Conservation (phyloP, 75 land plant genomes). For the Gnetum montanum region DNA sequence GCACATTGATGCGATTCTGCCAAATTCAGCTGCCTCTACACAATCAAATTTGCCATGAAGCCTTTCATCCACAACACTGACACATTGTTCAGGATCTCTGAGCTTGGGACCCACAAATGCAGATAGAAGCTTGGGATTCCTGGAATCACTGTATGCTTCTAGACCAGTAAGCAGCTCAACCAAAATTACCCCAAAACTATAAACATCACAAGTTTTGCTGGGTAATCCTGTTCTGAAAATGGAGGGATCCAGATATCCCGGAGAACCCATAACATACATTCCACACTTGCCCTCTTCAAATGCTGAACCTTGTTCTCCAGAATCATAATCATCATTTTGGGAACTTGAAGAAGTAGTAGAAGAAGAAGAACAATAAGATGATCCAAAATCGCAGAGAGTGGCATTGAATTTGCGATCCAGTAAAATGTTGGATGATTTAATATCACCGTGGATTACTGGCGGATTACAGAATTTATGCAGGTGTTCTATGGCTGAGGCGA, state of each 20-base stretch:
- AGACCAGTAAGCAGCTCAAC: conserved; percentile 53
- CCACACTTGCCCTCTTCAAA: too few relatives aligned
- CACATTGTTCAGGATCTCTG: too few relatives aligned
- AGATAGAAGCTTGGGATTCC: conserved; percentile 10
- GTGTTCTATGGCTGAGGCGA: conserved; percentile 36
- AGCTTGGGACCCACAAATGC: too few relatives aligned
- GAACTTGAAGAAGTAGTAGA: too few relatives aligned
- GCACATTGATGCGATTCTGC: too few relatives aligned
- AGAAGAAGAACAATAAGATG: conserved; percentile 26
- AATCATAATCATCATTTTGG: too few relatives aligned
- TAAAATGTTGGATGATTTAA: conserved; percentile 58
- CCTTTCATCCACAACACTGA: too few relatives aligned
- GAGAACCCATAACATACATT: conserved; percentile 44
- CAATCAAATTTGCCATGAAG: too few relatives aligned
- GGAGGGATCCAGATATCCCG: conserved; percentile 62
- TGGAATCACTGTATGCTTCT: conserved; percentile 21
- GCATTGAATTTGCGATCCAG: conserved; percentile 29
- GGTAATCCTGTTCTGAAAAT: conserved; percentile 36
- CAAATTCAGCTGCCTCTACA: too few relatives aligned
- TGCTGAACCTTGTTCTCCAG: not conserved
- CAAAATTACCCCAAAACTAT: conserved; percentile 55
- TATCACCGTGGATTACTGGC: conserved; percentile 53
- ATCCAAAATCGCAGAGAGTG: conserved; percentile 66
- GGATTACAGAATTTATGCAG: conserved; percentile 39
- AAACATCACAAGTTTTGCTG: conserved; percentile 53